Conservation (phyloP, 2,329 filamentous ascomycete genomes). For the Neonectria punicea region DNA sequence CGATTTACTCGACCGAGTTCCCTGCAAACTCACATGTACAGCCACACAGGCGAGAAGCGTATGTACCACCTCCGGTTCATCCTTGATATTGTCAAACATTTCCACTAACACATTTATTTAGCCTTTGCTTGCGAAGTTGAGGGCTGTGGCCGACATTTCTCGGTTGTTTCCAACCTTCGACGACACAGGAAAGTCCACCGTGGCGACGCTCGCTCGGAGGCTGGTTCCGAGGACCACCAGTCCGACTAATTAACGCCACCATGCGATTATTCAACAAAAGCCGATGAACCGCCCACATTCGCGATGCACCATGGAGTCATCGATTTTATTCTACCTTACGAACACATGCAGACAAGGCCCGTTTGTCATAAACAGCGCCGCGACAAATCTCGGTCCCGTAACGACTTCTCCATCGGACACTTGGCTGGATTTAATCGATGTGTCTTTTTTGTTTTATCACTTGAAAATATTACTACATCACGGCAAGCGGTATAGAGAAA, state of each 20-base stretch:
- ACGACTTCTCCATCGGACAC: constrained; percentile 16
- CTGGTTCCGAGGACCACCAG: constrained; percentile 71
- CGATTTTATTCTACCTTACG: constrained; percentile 19
- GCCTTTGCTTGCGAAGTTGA: constrained; percentile 95
- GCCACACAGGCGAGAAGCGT: constrained; percentile 98
- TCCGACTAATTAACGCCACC: constrained; percentile 59
- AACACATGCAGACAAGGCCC: constrained; percentile 20
- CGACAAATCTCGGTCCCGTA: constrained; percentile 18
- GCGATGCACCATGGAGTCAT: neutral
- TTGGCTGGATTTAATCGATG: constrained; percentile 28
- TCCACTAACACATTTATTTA: constrained; percentile 50
- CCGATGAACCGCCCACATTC: neutral
- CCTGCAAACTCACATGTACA: constrained; percentile 97
- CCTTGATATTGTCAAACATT: neutral
- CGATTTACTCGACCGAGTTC: constrained; percentile 95
- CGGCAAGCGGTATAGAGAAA: constrained; percentile 45
- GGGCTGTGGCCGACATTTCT: constrained; percentile 95
- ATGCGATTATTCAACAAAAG: neutral
- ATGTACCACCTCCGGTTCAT: constrained; percentile 56
- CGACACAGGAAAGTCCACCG: constrained; percentile 96
- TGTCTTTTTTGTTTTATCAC: constrained; percentile 35
- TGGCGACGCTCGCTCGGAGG: constrained; percentile 70
- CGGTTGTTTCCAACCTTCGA: constrained; percentile 94
- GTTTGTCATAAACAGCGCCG: constrained; percentile 9
- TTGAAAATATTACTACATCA: constrained; percentile 40